Base-by-base conservation (phyloP, 441 rosid genomes). In the Melastoma candidum region DNA sequence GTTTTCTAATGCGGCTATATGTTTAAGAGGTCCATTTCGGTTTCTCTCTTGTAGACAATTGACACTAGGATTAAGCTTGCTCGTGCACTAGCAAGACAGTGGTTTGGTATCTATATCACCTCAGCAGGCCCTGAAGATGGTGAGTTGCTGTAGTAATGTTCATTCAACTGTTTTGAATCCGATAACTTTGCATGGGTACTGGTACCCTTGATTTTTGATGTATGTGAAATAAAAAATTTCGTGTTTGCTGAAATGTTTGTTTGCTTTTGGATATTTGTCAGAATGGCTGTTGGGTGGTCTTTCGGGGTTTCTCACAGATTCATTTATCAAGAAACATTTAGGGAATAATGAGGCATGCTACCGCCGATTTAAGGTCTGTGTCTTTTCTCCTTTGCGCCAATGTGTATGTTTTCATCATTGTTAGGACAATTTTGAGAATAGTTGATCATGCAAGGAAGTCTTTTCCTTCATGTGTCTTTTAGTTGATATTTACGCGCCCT, bases 241-340 rank as follows among this genome's bases (percentile, higher is more conserved):
- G n/a, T 53, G 68, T 53, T 46, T 60, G 48, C 39, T 57, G 39
- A 61, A 59, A 10, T n/a, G n/a, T n/a, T n/a, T 73, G 39, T 44
- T 65, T 68, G 14, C 59, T 63, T 61, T 47, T 26, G 70, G 64
- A 62, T 45, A 67, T 13, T 56, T 73, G 53, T 67, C 79, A 94
- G 99, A 85, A 63, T 94, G 99, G 99, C 83, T 94, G 68, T 74
- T 94, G 72, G 97, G 89, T 63, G 99, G 97, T 54, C 95, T 94
- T 62, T 89, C 99, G 64, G 95, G 93, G 48, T 94, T 84, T 75
- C 73, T 94, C 66, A 85, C 92, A 0, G 99, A 94, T 79, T 75
- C 81, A 68, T 94, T 80, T 63, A 79, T 83, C 70, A 94, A 94
- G 81, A 87, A 80, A 64, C 82, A 81, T 71, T 79, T 94, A 66